phyloP scores from a whole-genome alignment of 352 stramenopile species.

The Pythium dissimile region DNA sequence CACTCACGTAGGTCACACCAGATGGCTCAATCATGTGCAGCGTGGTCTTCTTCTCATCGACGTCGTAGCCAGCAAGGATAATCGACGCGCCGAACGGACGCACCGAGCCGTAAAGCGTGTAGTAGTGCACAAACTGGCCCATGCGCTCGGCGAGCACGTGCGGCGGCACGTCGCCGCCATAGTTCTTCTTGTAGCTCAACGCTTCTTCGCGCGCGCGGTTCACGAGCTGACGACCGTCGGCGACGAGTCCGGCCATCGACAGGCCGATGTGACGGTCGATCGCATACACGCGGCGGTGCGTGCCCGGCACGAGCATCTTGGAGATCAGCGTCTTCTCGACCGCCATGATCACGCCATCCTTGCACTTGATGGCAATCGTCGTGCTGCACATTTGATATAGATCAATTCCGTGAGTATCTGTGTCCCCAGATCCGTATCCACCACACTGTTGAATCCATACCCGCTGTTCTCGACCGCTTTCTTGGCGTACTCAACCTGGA shows the following conservation, averaged over 20 bases:
- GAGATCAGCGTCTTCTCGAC: constrained; percentile 95
- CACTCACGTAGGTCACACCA: constrained; percentile 82
- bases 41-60: constrained; percentile 86
- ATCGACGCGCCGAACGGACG: constrained; percentile 96
- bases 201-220: constrained; percentile 94
- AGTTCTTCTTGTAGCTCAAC: constrained; percentile 95
- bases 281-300: constrained; percentile 82
- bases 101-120: constrained; percentile 97
- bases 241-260: constrained; percentile 93
- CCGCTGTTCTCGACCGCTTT: constrained; percentile 98
- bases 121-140: constrained; percentile 98
- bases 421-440: background rate
- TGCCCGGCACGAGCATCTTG: constrained; percentile 91
- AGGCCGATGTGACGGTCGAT: constrained; percentile 92
- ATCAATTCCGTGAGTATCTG: background rate
- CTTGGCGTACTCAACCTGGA: constrained; percentile 98
- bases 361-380: constrained; percentile 97
- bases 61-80: constrained; percentile 96
- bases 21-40: constrained; percentile 94
- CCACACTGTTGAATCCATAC: constrained; percentile 23
- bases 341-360: constrained; percentile 96
- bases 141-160: constrained; percentile 93
- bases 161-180: constrained; percentile 92
- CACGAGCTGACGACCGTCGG: constrained; percentile 96
- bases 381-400: constrained; percentile 55